Evolutionary conservation across 768 basidiomycete genomes (phyloP).

Genomic region (Scleroderma bovista): DNA sequence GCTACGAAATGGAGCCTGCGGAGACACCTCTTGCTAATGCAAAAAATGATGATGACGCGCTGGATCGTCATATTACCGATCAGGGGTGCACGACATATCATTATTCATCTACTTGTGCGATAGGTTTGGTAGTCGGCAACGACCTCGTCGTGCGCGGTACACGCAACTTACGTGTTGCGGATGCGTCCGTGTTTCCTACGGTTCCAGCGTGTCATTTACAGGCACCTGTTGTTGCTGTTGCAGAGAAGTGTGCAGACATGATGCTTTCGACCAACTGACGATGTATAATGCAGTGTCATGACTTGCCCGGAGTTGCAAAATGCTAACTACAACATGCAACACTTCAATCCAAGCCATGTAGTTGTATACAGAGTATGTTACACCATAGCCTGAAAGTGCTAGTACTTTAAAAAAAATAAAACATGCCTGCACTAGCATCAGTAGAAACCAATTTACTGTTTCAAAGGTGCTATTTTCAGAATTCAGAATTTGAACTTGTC

Average conservation of each 20-base stretch:
- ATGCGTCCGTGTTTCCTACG: conserved; percentile 27
- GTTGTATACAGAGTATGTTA: too few relatives aligned
- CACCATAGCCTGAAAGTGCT: too few relatives aligned
- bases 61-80: neutral
- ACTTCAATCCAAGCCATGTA: too few relatives aligned
- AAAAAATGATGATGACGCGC: neutral
- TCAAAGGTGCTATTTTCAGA: too few relatives aligned
- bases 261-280: conserved; percentile 6
- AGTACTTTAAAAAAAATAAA: too few relatives aligned
- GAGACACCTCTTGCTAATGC: neutral
- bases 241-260: conserved; percentile 36
- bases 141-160: conserved; percentile 42
- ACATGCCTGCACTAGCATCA: too few relatives aligned
- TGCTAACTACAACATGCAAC: too few relatives aligned
- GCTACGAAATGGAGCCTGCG: neutral
- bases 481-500: too few relatives aligned
- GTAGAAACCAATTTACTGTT: too few relatives aligned
- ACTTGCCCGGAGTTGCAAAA: too few relatives aligned
- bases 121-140: conserved; percentile 44
- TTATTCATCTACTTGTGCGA: conserved; percentile 32
- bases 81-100: conserved; percentile 28
- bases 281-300: too few relatives aligned
- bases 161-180: conserved; percentile 35
- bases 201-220: conserved; percentile 28
- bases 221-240: conserved; percentile 31